These are phyloP conservation scores for Penicillium sp. DNA, from an alignment of 2,329 filamentous ascomycete species.

Conservation along the genomic window DNA sequence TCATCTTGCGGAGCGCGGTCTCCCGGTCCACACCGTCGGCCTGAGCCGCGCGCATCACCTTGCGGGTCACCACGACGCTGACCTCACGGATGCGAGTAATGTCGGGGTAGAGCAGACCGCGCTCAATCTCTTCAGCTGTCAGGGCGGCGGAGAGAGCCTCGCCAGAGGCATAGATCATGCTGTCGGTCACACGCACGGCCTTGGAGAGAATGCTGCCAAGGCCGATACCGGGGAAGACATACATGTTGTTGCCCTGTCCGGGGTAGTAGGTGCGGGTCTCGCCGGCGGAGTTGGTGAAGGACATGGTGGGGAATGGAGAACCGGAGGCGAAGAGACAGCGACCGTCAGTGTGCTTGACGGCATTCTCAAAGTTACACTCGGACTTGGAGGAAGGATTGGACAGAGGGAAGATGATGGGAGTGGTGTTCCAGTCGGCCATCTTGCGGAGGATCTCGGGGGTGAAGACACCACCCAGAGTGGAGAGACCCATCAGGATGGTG, in stretches of 20 bases:
- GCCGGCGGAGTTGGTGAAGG: conserved; percentile 55
- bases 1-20: conserved; percentile 39
- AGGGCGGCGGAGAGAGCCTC: conserved; percentile 72
- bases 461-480: conserved; percentile 90
- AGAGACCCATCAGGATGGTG: conserved; percentile 88
- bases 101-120: conserved; percentile 82
- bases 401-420: conserved; percentile 90
- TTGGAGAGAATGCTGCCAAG: conserved; percentile 89
- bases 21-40: conserved; percentile 63
- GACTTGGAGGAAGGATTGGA: conserved; percentile 96
- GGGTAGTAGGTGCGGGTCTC: conserved; percentile 63
- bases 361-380: conserved; percentile 95
- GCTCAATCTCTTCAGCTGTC: conserved; percentile 71
- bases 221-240: conserved; percentile 94
- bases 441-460: conserved; percentile 74
- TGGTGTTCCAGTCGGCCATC: conserved; percentile 59
- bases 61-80: conserved; percentile 75
- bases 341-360: conserved; percentile 83
- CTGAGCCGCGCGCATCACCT: conserved; percentile 89
- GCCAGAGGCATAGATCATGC: conserved; percentile 95
- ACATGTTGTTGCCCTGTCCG: conserved; percentile 75
- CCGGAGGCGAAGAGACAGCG: conserved; percentile 90
- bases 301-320: conserved; percentile 76
- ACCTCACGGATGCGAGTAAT: conserved; percentile 90
- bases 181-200: conserved; percentile 76